These are phyloP conservation scores for Allomyces macrogynus DNA, from an alignment of 192 early-diverging fungal genomes.

Conservation along the genomic window DNA sequence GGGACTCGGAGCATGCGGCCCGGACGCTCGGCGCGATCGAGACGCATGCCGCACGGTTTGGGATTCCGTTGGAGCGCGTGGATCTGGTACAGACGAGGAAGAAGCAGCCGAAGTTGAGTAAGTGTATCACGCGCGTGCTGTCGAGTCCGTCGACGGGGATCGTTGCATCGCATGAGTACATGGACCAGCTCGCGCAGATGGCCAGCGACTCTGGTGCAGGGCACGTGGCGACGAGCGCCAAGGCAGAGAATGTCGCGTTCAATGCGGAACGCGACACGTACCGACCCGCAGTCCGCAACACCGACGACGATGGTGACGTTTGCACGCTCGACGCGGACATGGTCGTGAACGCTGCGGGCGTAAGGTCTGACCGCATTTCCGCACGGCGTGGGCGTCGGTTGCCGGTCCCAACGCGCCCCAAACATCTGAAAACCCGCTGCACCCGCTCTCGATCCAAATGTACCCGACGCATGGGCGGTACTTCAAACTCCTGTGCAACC, in stretches of 20 bases:
- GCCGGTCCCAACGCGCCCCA: neutral
- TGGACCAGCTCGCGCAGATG: slow-evolving; percentile 32
- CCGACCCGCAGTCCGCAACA: slow-evolving; percentile 22
- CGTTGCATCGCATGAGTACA: slow-evolving; percentile 49
- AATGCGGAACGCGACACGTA: slow-evolving; percentile 13
- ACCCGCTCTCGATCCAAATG: neutral
- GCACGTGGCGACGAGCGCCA: slow-evolving; percentile 27
- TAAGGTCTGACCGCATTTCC: slow-evolving; percentile 28
- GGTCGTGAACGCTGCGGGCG: slow-evolving; percentile 62
- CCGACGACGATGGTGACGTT: slow-evolving; percentile 13
- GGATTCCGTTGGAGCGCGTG: slow-evolving; percentile 30
- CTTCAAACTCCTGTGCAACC: neutral
- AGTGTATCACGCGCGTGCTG: slow-evolving; percentile 30
- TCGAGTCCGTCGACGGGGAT: slow-evolving; percentile 52
- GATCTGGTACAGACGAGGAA: slow-evolving; percentile 10
- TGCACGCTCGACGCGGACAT: slow-evolving; percentile 27
- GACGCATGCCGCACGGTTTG: slow-evolving; percentile 26
- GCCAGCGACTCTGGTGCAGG: slow-evolving; percentile 27
- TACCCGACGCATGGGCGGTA: slow-evolving; percentile 29
- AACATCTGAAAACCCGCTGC: neutral
- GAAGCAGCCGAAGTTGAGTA: slow-evolving; percentile 40
- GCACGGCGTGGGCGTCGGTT: neutral
- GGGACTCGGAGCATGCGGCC: slow-evolving; percentile 21
- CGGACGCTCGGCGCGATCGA: slow-evolving; percentile 28
- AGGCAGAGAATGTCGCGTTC: slow-evolving; percentile 21